Conservation (phyloP, 768 basidiomycete species). For the Ephemerocybe angulata region DNA sequence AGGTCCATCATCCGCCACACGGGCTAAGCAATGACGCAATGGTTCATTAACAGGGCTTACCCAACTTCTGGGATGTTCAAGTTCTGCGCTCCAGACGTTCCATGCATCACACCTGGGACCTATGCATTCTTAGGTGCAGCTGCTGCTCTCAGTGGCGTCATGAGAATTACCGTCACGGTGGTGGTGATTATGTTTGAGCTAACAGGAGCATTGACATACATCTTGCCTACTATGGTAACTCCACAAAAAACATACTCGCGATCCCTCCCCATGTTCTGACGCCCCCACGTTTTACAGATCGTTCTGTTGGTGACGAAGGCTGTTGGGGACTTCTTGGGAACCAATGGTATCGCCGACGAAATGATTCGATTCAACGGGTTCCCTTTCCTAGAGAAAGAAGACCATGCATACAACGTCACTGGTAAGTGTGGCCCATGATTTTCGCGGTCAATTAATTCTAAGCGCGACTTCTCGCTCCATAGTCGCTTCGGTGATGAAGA, state of each 20-base stretch:
- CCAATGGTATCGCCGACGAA: slow-evolving; percentile 93
- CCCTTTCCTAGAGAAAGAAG: slow-evolving; percentile 95
- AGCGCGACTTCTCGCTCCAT: slow-evolving; percentile 4
- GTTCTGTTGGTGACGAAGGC: slow-evolving; percentile 95
- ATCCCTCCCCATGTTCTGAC: background rate
- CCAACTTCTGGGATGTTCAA: slow-evolving; percentile 85
- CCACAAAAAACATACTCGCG: slow-evolving; percentile 3
- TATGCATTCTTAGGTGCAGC: slow-evolving; percentile 98
- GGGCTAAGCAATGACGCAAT: slow-evolving; percentile 1
- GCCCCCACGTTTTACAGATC: slow-evolving; percentile 55
- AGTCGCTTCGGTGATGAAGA: slow-evolving; percentile 92
- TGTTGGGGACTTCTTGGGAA: slow-evolving; percentile 91
- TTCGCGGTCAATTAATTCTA: slow-evolving; percentile 4
- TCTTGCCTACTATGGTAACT: slow-evolving; percentile 92
- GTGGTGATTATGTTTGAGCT: slow-evolving; percentile 99
- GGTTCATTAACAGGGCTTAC: slow-evolving; percentile 54
- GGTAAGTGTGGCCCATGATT: slow-evolving; percentile 46
- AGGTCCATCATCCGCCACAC: slow-evolving; percentile 15
- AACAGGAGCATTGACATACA: slow-evolving; percentile 95
- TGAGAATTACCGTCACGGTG: slow-evolving; percentile 95
- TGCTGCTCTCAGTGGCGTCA: slow-evolving; percentile 92
- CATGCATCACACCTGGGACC: slow-evolving; percentile 97
- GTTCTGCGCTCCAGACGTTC: slow-evolving; percentile 85
- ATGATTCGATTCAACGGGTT: slow-evolving; percentile 97
- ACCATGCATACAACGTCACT: slow-evolving; percentile 86